A percentile compares a stretch with the other conserved stretches of the same genome.
These are phyloP conservation scores for Cucurbita maxima DNA, from an alignment of 306 rosid genomes.

Conservation along the genomic window DNA sequence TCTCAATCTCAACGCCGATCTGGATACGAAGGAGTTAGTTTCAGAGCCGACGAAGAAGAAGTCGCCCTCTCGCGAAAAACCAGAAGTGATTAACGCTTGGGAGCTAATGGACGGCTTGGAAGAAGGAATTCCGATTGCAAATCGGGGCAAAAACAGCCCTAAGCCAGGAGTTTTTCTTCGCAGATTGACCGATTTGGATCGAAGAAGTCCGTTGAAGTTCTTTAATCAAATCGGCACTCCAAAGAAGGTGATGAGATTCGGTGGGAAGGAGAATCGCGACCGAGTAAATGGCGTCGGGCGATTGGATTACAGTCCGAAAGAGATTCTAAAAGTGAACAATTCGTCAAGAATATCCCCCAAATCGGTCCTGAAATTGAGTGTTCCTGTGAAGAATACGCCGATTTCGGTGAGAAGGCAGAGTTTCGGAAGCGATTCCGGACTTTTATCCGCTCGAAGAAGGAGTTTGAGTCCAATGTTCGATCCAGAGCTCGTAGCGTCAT, in stretches of 20 bases:
- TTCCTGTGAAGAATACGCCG: slow-evolving; percentile 43
- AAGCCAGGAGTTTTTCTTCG: slow-evolving; percentile 46
- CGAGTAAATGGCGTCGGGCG: slow-evolving; percentile 25
- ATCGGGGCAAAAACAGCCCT: slow-evolving; percentile 50
- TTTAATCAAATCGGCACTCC: slow-evolving; percentile 67
- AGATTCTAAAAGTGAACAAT: slow-evolving; percentile 22
- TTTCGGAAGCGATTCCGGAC: slow-evolving; percentile 29
- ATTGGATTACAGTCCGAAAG: slow-evolving; percentile 59
- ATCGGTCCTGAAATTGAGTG: slow-evolving; percentile 22
- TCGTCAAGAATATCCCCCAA: slow-evolving; percentile 23
- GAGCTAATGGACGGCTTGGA: slow-evolving; percentile 96
- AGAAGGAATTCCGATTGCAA: slow-evolving; percentile 46
- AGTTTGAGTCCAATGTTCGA: slow-evolving; percentile 65
- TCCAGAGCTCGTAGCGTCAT: slow-evolving; percentile 55
- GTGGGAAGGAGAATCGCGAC: slow-evolving; percentile 65
- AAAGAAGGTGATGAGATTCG: slow-evolving; percentile 22
- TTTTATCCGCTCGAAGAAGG: slow-evolving; percentile 10
- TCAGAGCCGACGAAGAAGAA: slow-evolving; percentile 19
- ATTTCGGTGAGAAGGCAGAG: slow-evolving; percentile 22
- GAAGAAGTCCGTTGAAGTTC: slow-evolving; percentile 57
- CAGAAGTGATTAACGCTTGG: slow-evolving; percentile 77
- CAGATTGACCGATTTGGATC: slow-evolving; percentile 38
- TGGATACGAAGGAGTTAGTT: slow-evolving; percentile 10
- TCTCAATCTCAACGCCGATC: slow-evolving; percentile 44
- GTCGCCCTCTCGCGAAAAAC: slow-evolving; percentile 24